Percentiles rank a stretch among this genome's conserved stretches.
These are phyloP conservation scores for Pestalotiopsis sp. DNA, from an alignment of 2,329 filamentous ascomycete genomes.

Conservation along the genomic window DNA sequence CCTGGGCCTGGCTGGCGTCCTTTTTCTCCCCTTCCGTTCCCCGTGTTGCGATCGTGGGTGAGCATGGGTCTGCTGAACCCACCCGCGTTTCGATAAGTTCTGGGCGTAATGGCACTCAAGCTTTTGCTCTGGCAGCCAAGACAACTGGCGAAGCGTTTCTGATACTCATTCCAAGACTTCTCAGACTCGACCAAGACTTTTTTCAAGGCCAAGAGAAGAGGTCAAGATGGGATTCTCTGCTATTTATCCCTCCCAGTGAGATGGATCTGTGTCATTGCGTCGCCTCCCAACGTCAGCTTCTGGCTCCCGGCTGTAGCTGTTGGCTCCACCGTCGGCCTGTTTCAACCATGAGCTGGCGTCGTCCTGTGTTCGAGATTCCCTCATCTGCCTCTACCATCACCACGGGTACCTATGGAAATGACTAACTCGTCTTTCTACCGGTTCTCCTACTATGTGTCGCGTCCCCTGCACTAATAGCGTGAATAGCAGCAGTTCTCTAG, in stretches of 20 bases:
- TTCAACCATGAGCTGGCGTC: conserved; percentile 5
- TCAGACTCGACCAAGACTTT: background rate
- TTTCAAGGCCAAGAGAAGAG: background rate
- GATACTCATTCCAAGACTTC: conserved; percentile 12
- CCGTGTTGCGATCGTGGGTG: conserved; percentile 5
- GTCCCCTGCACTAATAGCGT: background rate
- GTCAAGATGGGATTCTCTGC: background rate
- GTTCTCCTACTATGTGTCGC: background rate
- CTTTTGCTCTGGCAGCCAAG: conserved; percentile 12
- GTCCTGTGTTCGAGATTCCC: conserved; percentile 7
- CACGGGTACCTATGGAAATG: background rate
- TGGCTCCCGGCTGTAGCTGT: background rate
- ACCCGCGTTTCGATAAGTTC: conserved; percentile 8
- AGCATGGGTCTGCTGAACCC: background rate
- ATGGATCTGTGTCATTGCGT: background rate
- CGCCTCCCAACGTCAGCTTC: background rate
- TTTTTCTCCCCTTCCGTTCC: background rate
- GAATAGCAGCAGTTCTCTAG: background rate
- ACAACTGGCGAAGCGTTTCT: conserved; percentile 6
- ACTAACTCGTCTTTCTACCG: background rate
- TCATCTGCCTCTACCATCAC: background rate
- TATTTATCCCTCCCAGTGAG: conserved; percentile 2
- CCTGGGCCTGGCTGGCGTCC: background rate
- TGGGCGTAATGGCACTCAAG: conserved; percentile 4
- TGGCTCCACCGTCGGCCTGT: conserved; percentile 1